Evolutionary conservation across 2,329 filamentous ascomycete species (phyloP).

Genomic region (Calonectria pseudoreteaudii): DNA sequence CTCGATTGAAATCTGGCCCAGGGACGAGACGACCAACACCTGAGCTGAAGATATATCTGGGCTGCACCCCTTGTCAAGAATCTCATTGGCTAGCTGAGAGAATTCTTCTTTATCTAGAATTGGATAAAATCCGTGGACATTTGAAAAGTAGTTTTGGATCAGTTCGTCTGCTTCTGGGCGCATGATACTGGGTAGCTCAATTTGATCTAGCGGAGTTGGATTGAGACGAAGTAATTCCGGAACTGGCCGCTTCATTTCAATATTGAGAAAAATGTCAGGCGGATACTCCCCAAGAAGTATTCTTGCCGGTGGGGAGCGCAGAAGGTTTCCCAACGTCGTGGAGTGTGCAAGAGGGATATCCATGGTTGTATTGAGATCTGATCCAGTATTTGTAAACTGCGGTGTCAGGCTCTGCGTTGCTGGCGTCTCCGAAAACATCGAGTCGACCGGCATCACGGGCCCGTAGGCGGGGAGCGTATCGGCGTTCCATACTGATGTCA

Average conservation of each 20-base stretch:
- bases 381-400: slow-evolving; percentile 34
- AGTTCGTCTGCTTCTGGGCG: slow-evolving; percentile 27
- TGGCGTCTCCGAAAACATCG: slow-evolving; percentile 21
- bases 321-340: slow-evolving; percentile 28
- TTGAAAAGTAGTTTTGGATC: slow-evolving; percentile 26
- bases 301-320: slow-evolving; percentile 30
- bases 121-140: slow-evolving; percentile 33
- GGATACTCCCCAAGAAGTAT: slow-evolving; percentile 29
- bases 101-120: slow-evolving; percentile 30
- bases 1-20: slow-evolving; percentile 27
- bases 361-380: slow-evolving; percentile 37
- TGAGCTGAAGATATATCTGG: slow-evolving; percentile 29
- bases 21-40: slow-evolving; percentile 24
- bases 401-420: slow-evolving; percentile 23
- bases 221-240: slow-evolving; percentile 24
- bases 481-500: slow-evolving; percentile 19
- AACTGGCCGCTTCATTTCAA: slow-evolving; percentile 28
- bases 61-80: slow-evolving; percentile 1
- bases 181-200: slow-evolving; percentile 17
- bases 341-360: slow-evolving; percentile 36
- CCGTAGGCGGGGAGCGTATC: slow-evolving; percentile 15
- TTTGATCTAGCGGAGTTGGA: slow-evolving; percentile 23
- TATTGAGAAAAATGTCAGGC: slow-evolving; percentile 32
- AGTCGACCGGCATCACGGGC: slow-evolving; percentile 17
- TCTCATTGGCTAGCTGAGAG: slow-evolving; percentile 15